These are phyloP conservation scores for Mycena sp. DNA, from an alignment of 1,284 basidiomycete genomes.

Conservation along the genomic window DNA sequence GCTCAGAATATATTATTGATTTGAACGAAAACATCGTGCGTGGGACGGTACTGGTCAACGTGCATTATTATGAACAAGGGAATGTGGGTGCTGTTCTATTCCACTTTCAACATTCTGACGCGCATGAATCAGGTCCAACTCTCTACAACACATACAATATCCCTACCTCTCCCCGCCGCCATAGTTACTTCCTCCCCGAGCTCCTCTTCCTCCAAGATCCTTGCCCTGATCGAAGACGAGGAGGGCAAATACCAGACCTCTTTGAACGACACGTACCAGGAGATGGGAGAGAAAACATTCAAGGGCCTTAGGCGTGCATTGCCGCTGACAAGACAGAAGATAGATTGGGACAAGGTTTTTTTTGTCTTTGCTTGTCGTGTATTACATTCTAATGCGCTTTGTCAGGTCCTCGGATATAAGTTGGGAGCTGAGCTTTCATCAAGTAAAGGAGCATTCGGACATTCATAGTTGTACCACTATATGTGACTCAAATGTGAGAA, in stretches of 20 bases:
- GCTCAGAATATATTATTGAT: constrained; percentile 79
- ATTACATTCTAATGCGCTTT: constrained; percentile 1
- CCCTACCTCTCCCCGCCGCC: constrained; percentile 70
- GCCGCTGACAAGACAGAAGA: constrained; percentile 91
- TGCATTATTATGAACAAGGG: constrained; percentile 97
- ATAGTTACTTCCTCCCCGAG: constrained; percentile 59
- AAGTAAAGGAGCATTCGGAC: constrained; percentile 69
- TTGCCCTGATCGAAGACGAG: constrained; percentile 83
- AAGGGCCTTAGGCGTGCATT: constrained; percentile 88
- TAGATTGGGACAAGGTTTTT: constrained; percentile 92
- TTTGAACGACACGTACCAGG: constrained; percentile 82
- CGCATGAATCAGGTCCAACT: constrained; percentile 79
- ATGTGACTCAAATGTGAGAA: too few species aligned
- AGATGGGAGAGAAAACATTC: constrained; percentile 93
- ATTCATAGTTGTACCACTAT: constrained; percentile 36
- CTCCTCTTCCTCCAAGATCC: constrained; percentile 73
- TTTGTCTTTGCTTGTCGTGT: background rate
- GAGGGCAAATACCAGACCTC: constrained; percentile 83
- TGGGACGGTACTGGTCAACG: constrained; percentile 81
- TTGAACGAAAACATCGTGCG: constrained; percentile 61
- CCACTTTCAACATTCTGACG: constrained; percentile 1
- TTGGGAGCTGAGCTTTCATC: constrained; percentile 85
- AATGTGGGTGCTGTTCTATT: constrained; percentile 67
- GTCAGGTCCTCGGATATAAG: constrained; percentile 85
- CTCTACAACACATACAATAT: constrained; percentile 74